These are phyloP conservation scores for Wallacemonas sp. DNA, from an alignment of 208 protist genomes.

Conservation along the genomic window DNA sequence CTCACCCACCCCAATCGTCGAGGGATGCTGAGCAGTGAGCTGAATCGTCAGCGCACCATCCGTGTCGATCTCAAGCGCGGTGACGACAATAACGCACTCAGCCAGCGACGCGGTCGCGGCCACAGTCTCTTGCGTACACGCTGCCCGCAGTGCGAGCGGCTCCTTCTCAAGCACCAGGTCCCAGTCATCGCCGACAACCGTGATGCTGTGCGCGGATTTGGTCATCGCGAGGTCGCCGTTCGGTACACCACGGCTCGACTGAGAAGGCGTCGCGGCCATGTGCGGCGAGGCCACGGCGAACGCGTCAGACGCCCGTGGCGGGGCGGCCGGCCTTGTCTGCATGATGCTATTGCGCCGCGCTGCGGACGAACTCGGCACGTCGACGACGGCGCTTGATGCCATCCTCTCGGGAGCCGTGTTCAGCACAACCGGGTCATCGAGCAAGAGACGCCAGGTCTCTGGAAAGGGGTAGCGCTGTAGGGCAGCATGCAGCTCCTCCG, in stretches of 20 bases:
- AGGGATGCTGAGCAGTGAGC: not conserved
- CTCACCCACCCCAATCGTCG: not conserved
- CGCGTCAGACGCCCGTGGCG: too few species aligned
- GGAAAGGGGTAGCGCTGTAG: slow-evolving; percentile 4
- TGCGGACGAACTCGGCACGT: not conserved
- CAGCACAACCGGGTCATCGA: slow-evolving; percentile 1
- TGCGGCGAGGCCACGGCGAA: not conserved
- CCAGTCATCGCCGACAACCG: not conserved
- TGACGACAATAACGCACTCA: not conserved
- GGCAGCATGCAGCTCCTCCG: not conserved
- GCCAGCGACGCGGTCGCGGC: not conserved
- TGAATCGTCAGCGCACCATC: not conserved
- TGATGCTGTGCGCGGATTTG: not conserved
- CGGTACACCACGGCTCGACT: too few species aligned
- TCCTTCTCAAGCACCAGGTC: not conserved
- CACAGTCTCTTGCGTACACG: slow-evolving; percentile 1
- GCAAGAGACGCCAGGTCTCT: slow-evolving; percentile 3
- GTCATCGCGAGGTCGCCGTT: not conserved
- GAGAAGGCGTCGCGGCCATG: too few species aligned
- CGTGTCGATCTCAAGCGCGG: not conserved
- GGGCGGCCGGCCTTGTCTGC: too few species aligned
- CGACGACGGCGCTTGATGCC: not conserved
- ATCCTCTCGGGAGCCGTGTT: too few species aligned
- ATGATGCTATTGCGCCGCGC: not conserved
- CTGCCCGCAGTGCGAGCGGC: not conserved